These are phyloP conservation scores for Talaromyces sp. DNA, from an alignment of 2,329 filamentous ascomycete species.

Conservation along the genomic window DNA sequence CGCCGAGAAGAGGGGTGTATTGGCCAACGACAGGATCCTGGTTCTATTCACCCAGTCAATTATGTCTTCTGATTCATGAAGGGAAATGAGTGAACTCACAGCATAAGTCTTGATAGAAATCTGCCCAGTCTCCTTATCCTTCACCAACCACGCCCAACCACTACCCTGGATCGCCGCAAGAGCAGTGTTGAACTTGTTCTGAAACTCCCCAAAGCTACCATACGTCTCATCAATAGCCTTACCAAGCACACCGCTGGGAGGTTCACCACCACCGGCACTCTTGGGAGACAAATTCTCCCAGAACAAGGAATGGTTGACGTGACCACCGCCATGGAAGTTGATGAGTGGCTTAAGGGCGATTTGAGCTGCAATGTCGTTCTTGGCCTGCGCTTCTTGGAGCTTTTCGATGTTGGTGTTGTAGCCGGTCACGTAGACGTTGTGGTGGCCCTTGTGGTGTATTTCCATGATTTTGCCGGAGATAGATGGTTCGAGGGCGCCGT, in stretches of 20 bases:
- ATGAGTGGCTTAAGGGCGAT: slow-evolving; percentile 59
- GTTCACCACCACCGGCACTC: slow-evolving; percentile 60
- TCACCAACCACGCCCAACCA: slow-evolving; percentile 63
- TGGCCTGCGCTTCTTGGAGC: slow-evolving; percentile 56
- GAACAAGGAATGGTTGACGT: slow-evolving; percentile 63
- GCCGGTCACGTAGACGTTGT: slow-evolving; percentile 88
- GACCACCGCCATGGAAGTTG: slow-evolving; percentile 64
- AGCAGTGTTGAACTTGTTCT: slow-evolving; percentile 62
- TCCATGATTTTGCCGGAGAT: slow-evolving; percentile 94
- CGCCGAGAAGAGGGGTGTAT: slow-evolving; percentile 76
- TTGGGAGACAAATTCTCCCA: slow-evolving; percentile 66
- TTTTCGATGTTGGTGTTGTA: slow-evolving; percentile 78
- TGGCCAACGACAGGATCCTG: slow-evolving; percentile 86
- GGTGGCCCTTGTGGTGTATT: slow-evolving; percentile 90
- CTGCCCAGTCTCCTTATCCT: slow-evolving; percentile 58
- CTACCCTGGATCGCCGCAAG: slow-evolving; percentile 64
- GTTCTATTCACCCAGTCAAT: slow-evolving; percentile 51
- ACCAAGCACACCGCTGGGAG: slow-evolving; percentile 56
- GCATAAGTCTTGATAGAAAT: slow-evolving; percentile 63
- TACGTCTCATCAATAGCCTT: slow-evolving; percentile 59
- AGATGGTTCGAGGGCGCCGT: slow-evolving; percentile 82
- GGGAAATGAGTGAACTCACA: slow-evolving; percentile 33
- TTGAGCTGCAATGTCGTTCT: slow-evolving; percentile 54
- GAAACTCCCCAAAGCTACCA: slow-evolving; percentile 57
- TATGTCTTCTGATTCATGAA: not conserved